Base-by-base conservation (phyloP, 257 asterid species). In the Solanum arcanum region DNA sequence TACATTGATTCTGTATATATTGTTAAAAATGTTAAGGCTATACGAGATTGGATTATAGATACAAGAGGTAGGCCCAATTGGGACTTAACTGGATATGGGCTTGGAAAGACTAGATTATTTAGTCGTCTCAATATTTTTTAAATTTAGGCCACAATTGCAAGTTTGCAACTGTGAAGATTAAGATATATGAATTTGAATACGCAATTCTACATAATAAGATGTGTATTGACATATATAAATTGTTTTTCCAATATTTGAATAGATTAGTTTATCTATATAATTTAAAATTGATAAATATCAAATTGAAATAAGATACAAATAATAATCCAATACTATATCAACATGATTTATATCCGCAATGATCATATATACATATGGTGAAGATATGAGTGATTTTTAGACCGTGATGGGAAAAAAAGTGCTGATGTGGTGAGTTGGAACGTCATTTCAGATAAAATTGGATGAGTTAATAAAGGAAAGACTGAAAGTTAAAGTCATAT, bases 141-240 rank as follows among this genome's bases (percentile, higher is more conserved):
- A 25, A 12, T 33, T 25, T 64, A n/a, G 33, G 0, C 7, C 39
- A 35, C 7, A 35, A 35, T 35, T 35, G 35, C 35, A 33, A 33
- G 35, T n/a, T n/a, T n/a, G 41, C 41, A 39, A 39, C 8, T 5
- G 56, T 47, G 0, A 47, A 47, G 21, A 49, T 47, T 49, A 49
- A 49, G 23, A 1, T 0, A 1, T 52, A 12, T 25, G 5, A 64
- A 66, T 66, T 25, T 66, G 39, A 29, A 6, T 6, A 14, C 1
- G 9, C 23, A 7, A 27, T 0, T 68, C 1, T 68, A 1, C 0
- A 68, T 14, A 27, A 2, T 68, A 27, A 68, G 0, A 13, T 68
- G 23, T 14, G 39, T 35, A 35, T 35, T 5, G 39, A 35, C 0
- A 35, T 35, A 5, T 35, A 35, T 35, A 35, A 35, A 35, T 37